Conservation (phyloP, 2,329 filamentous ascomycete species). For the Fusarium oligoseptatum region DNA sequence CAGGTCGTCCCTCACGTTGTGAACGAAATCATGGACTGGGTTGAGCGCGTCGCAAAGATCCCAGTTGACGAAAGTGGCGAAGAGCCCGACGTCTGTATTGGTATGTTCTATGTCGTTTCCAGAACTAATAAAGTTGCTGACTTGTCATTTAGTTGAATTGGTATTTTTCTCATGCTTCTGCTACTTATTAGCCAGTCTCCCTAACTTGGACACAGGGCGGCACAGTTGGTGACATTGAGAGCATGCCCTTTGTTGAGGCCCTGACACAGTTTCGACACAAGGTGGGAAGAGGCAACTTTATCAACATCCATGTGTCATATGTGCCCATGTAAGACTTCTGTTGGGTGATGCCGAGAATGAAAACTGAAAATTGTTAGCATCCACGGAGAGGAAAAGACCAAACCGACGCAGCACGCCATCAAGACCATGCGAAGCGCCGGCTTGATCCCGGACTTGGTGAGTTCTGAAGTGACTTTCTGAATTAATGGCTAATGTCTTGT, state of each 20-base stretch:
- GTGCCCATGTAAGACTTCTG: slow-evolving; percentile 71
- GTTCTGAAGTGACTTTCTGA: slow-evolving; percentile 22
- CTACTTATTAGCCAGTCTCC: background rate
- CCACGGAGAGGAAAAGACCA: slow-evolving; percentile 87
- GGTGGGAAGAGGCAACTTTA: slow-evolving; percentile 82
- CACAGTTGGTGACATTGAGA: slow-evolving; percentile 84
- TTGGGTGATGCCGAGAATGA: background rate
- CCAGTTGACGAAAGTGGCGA: slow-evolving; percentile 87
- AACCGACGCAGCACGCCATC: slow-evolving; percentile 93
- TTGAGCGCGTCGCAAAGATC: slow-evolving; percentile 84
- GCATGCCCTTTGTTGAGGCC: slow-evolving; percentile 88
- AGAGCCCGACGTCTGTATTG: slow-evolving; percentile 92
- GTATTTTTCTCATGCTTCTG: slow-evolving; percentile 29
- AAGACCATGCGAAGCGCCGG: slow-evolving; percentile 85
- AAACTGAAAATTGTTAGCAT: slow-evolving; percentile 4
- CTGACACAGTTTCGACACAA: slow-evolving; percentile 74
- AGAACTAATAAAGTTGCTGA: background rate
- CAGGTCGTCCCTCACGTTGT: slow-evolving; percentile 84
- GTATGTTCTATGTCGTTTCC: slow-evolving; percentile 59
- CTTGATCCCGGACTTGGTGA: slow-evolving; percentile 76
- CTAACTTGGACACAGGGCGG: slow-evolving; percentile 56
- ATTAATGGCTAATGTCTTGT: slow-evolving; percentile 4
- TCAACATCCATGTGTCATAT: slow-evolving; percentile 89
- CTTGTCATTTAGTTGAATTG: slow-evolving; percentile 39
- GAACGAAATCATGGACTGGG: slow-evolving; percentile 84